Evolutionary conservation across 352 stramenopile species (phyloP).

Genomic region (Globisporangium rhizosaccharum): DNA sequence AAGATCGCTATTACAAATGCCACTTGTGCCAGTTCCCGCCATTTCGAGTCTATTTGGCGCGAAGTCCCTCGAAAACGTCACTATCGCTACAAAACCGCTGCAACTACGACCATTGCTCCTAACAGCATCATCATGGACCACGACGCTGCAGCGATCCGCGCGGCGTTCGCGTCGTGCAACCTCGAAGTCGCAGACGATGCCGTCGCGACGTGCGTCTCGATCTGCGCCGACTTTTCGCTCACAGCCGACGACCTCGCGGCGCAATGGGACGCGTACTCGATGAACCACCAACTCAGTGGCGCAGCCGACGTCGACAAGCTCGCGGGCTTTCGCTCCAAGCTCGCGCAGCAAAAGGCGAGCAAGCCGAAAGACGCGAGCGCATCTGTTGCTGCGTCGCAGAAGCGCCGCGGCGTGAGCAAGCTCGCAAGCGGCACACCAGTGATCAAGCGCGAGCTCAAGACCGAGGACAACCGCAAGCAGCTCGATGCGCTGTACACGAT

Average conservation of each 20-base stretch:
- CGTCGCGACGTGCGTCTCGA: conserved; percentile 52
- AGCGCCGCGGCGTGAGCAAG: conserved; percentile 43
- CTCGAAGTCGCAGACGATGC: conserved; percentile 70
- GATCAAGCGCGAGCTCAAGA: conserved; percentile 63
- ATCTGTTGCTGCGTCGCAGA: conserved; percentile 19
- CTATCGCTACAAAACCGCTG: neutral
- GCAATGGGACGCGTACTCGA: conserved; percentile 83
- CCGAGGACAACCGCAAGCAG: conserved; percentile 32
- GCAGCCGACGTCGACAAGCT: conserved; percentile 53
- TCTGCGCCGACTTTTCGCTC: conserved; percentile 75
- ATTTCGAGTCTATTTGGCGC: neutral
- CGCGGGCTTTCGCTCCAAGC: conserved; percentile 61
- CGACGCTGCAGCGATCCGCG: conserved; percentile 52
- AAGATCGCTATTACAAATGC: no score
- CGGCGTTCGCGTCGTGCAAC: conserved; percentile 68
- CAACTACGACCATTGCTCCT: neutral
- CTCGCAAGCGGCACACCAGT: conserved; percentile 37
- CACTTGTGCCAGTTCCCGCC: no score
- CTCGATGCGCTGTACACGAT: conserved; percentile 66
- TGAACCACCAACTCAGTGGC: conserved; percentile 74
- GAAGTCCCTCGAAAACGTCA: neutral
- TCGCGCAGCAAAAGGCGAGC: conserved; percentile 45
- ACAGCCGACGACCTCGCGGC: conserved; percentile 71
- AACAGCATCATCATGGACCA: conserved; percentile 29
- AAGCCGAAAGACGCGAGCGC: conserved; percentile 33